Evolutionary conservation across 2,329 filamentous ascomycete genomes (phyloP), one percentile per base, ranked within the genome.

Genomic region (Aureobasidium vineae): DNA sequence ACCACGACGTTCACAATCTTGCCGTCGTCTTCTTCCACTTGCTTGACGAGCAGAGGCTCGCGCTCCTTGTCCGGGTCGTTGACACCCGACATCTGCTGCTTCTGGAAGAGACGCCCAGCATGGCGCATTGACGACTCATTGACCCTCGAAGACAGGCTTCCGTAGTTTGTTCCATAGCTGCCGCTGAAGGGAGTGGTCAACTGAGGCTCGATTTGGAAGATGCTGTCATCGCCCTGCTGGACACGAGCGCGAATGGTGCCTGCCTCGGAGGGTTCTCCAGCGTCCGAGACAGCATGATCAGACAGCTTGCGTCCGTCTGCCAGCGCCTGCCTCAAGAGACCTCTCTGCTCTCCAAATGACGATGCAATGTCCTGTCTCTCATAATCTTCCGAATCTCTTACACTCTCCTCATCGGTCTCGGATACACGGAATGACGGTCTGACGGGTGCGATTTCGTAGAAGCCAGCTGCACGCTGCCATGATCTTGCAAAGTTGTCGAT

Each of bases 401-500:
- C 81, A 5, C 75, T 73, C 33, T 79, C 77, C 2, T 84, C 83
- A 19, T 59, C 84, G 6, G 71, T 73, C 2, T 75, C 75, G 15
- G 75, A 74, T 61, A 81, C 75, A 63, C 91, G 82, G 75, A 96
- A 92, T 40, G 90, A 89, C 16, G 88, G 87, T 19, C 88, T 86
- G 65, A 90, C 88, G 5, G 92, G 91, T 40, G 95, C 88, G 71
- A 97, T 91, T 76, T 97, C 93, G 70, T 87, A 85, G 77, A 98
- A 98, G 66, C 85, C 89, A 31, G 92, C 92, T 43, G 94, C 94
- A 75, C 94, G 88, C 78, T 94, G 91, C 90, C 92, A 97, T 72
- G 91, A 96, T 68, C 90, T 86, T 52, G 93, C 91, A 75, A 98
- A 98, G 73, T 93, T 96, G 74, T 95, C 89, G 72, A 98, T 90